Conservation (phyloP, 129 eudicot genomes). For the Apium graveolens region DNA sequence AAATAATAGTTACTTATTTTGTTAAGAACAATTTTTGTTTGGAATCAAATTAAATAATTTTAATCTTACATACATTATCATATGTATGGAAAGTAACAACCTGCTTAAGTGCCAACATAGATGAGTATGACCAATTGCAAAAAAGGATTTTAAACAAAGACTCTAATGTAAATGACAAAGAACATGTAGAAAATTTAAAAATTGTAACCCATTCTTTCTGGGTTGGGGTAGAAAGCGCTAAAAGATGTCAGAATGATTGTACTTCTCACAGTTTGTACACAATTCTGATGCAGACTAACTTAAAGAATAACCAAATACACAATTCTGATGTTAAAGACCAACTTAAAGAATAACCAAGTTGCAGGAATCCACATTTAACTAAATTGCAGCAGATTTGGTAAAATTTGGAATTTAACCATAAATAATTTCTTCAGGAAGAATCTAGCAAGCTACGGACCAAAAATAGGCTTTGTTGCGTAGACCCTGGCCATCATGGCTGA, state of each 20-base stretch:
- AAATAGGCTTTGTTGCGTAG: neutral
- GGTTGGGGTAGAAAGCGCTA: neutral
- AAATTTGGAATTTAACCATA: neutral
- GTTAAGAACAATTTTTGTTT: too few species aligned
- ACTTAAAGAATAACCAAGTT: neutral
- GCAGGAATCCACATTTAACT: neutral
- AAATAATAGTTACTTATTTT: too few species aligned
- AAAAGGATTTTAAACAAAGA: neutral
- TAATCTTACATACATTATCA: too few species aligned
- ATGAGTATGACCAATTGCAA: too few species aligned
- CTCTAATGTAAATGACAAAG: too few species aligned
- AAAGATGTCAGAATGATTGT: neutral
- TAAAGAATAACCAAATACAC: neutral
- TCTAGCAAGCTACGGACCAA: neutral
- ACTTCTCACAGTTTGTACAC: neutral
- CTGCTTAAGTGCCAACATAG: too few species aligned
- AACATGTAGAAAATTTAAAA: neutral
- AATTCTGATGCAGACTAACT: neutral
- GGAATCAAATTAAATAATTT: too few species aligned
- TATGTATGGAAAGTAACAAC: too few species aligned
- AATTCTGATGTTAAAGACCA: neutral
- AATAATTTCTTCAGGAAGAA: neutral
- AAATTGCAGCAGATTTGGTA: neutral
- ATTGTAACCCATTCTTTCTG: neutral
- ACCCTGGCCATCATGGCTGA: neutral